These are phyloP conservation scores for Marsdenia floribunda DNA, from an alignment of 257 asterid genomes.

Conservation along the genomic window DNA sequence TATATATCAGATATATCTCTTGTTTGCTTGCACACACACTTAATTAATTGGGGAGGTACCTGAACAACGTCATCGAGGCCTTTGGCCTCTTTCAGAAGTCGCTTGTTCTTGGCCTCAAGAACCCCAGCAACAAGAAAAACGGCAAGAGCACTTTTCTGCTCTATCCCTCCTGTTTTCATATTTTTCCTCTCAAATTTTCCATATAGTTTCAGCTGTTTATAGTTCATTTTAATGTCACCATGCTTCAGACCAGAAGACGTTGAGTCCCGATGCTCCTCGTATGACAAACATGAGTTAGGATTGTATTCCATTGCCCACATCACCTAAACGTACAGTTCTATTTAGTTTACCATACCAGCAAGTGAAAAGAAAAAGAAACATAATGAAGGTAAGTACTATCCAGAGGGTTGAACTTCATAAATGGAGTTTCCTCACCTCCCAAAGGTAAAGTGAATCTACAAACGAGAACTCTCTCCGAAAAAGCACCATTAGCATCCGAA, in stretches of 20 bases:
- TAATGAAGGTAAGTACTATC: not conserved
- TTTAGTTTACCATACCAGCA: constrained; percentile 1
- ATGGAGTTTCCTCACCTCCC: constrained; percentile 63
- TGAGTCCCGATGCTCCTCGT: constrained; percentile 50
- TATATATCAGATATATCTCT: too few relatives aligned
- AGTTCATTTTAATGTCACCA: constrained; percentile 39
- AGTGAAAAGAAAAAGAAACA: not conserved
- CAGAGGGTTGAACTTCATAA: not conserved
- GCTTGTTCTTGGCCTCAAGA: constrained; percentile 78
- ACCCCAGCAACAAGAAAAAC: constrained; percentile 91
- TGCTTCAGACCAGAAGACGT: constrained; percentile 20
- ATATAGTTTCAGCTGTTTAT: constrained; percentile 59
- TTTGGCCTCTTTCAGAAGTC: constrained; percentile 75
- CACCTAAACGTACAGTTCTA: constrained; percentile 36
- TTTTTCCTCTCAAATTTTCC: constrained; percentile 85
- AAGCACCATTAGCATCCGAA: constrained; percentile 96
- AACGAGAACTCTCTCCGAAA: constrained; percentile 93
- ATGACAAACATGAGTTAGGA: constrained; percentile 56
- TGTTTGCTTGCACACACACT: too few relatives aligned
- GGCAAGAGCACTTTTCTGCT: constrained; percentile 73
- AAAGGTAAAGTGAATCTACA: constrained; percentile 80
- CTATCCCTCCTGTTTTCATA: constrained; percentile 68
- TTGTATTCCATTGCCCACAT: constrained; percentile 99
- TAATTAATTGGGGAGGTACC: too few relatives aligned
- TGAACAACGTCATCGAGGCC: constrained; percentile 89